Evolutionary conservation across 2,329 filamentous ascomycete species (phyloP).

Genomic region (Pleurostoma richardsiae): DNA sequence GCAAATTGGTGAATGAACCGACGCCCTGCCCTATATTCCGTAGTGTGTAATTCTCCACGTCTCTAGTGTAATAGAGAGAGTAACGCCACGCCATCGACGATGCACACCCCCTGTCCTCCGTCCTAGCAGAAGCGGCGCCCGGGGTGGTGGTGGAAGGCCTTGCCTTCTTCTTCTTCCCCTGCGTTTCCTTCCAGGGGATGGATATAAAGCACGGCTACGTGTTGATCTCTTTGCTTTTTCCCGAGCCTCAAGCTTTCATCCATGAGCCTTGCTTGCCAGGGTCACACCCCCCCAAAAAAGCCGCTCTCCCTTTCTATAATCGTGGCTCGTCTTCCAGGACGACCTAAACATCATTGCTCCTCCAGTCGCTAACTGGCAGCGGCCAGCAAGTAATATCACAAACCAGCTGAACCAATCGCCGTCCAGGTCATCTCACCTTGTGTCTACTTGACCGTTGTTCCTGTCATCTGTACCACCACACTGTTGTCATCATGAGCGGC

Average conservation of each 20-base stretch:
- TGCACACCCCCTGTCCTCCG: too few relatives aligned
- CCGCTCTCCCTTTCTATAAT: neutral
- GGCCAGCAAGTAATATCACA: neutral
- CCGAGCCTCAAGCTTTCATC: neutral
- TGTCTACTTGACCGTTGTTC: neutral
- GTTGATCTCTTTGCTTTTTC: neutral
- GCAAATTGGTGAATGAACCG: too few relatives aligned
- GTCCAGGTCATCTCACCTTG: too few relatives aligned
- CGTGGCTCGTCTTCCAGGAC: too few relatives aligned
- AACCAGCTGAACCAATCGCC: too few relatives aligned
- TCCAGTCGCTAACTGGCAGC: neutral
- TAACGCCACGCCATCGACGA: too few relatives aligned
- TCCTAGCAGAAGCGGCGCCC: too few relatives aligned
- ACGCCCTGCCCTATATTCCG: too few relatives aligned
- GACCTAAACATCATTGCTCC: neutral
- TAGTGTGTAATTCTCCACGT: too few relatives aligned
- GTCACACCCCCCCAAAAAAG: neutral
- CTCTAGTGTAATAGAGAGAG: too few relatives aligned
- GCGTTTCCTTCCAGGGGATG: neutral
- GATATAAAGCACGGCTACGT: neutral
- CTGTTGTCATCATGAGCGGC: conserved; percentile 25
- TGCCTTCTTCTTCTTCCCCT: neutral
- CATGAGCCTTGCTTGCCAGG: neutral
- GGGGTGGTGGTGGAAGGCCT: too few relatives aligned
- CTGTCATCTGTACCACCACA: neutral